Base-by-base conservation (phyloP, 1,139 yeast genomes). In the Taphrina wiesneri region DNA sequence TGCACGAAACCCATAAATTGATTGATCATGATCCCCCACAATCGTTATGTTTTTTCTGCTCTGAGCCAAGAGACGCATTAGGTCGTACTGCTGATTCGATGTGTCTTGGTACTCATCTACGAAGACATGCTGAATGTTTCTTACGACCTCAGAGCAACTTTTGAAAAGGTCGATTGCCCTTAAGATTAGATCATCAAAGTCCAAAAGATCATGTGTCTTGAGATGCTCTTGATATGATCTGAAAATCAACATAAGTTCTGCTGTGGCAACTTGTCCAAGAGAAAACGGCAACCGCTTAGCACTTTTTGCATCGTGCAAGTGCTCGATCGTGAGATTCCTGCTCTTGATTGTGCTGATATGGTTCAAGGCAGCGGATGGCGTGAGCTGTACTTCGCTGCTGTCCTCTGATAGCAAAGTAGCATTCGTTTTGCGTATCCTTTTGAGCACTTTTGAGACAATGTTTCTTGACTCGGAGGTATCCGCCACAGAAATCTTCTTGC, bases 61-160 rank as follows among this genome's bases (percentile, higher is more conserved):
- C 19, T 76, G 74, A 0, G 90, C 85, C 70, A 92, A 81, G 23
- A 80, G 78, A 69, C 82, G 82, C 81, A 90, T 82, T 56, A 93
- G 78, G 65, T 84, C 83, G 68, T 90, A 79, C 74, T 93, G 98
- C 25, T 90, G 81, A 32, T 80, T 80, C 71, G 89, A 90, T 0
- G 97, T 91, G 73, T 93, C 99, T 76, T 93, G 99, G 72, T 90
- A 93, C 75, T 93, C 99, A 76, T 93, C 99, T 2, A 93, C 90
- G 25, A 93, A 78, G 0, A 91, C 92, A 71, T 90, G 93, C 69
- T 83, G 79, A 6, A 88, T 78, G 64, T 79, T 77, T 1, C 78
- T 77, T 23, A 87, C 77, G 23, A 85, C 83, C 0, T 81, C 78
- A 2, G 83, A 79, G 66, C 77, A 74, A 23, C 73, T 70, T 0